These are phyloP conservation scores for Endocladia muricata DNA, from an alignment of 31 red algal species.

Conservation along the genomic window DNA sequence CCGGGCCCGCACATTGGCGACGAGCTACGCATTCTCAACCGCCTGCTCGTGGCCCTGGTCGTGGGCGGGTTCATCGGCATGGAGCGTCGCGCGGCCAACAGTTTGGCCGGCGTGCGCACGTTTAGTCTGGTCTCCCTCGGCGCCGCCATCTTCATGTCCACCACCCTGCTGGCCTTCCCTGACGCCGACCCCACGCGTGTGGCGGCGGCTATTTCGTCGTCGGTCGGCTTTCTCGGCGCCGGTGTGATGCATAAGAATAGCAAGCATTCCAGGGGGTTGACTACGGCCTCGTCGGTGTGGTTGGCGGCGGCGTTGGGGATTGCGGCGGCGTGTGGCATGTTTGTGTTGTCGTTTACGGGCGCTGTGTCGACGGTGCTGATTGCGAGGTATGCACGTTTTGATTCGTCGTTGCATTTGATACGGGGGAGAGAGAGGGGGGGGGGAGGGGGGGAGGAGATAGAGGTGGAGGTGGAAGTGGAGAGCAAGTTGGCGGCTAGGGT, in stretches of 20 bases:
- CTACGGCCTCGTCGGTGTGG: slow-evolving; percentile 59
- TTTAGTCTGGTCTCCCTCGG: slow-evolving; percentile 58
- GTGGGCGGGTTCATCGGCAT: slow-evolving; percentile 66
- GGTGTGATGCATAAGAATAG: slow-evolving; percentile 47
- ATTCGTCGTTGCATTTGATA: slow-evolving; percentile 52
- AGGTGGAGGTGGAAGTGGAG: not conserved
- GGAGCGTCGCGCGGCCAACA: slow-evolving; percentile 61
- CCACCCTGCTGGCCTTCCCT: slow-evolving; percentile 32
- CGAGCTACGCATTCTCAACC: slow-evolving; percentile 39
- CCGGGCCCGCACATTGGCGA: not conserved
- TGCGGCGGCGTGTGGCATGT: slow-evolving; percentile 43
- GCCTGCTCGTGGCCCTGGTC: slow-evolving; percentile 54
- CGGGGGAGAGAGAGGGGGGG: not conserved
- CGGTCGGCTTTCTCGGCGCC: slow-evolving; percentile 67
- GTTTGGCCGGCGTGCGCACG: slow-evolving; percentile 54
- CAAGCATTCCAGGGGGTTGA: slow-evolving; percentile 39
- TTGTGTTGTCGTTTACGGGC: slow-evolving; percentile 43
- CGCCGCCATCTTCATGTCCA: slow-evolving; percentile 63
- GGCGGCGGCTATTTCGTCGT: slow-evolving; percentile 40
- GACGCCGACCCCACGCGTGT: slow-evolving; percentile 33
- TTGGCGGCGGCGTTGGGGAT: slow-evolving; percentile 60
- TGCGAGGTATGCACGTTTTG: slow-evolving; percentile 53
- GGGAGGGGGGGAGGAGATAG: not conserved
- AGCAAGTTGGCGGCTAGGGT: no score
- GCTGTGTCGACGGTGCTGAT: slow-evolving; percentile 60